phyloP scores from a whole-genome alignment of 345 rosid species.

The Geranium brycei region DNA sequence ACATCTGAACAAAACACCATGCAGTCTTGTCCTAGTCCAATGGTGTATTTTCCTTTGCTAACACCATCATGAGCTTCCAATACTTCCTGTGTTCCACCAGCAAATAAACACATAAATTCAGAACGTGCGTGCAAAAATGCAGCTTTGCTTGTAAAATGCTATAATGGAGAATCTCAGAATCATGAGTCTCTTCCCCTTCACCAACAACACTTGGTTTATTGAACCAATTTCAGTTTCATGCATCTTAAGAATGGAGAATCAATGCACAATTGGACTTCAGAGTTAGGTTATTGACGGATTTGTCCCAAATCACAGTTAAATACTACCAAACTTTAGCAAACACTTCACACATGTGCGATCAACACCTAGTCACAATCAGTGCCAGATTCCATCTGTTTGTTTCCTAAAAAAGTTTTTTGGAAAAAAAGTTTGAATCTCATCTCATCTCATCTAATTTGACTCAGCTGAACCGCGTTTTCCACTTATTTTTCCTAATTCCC shows the following conservation, averaged over 20 bases:
- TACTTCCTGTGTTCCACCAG: constrained; percentile 43
- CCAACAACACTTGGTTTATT: background rate
- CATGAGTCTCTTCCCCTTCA: no score
- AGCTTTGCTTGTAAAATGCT: background rate
- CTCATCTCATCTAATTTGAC: background rate
- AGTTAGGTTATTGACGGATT: background rate
- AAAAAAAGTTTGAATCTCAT: background rate
- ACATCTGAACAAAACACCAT: constrained; percentile 94
- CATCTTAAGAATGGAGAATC: background rate
- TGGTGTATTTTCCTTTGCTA: constrained; percentile 94
- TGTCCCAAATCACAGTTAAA: background rate
- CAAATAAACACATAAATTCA: constrained; percentile 3
- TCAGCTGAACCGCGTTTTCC: background rate
- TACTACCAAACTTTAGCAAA: background rate
- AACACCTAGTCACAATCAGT: background rate
- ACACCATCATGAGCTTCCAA: constrained; percentile 93
- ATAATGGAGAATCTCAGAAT: no score
- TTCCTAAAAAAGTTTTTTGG: no score
- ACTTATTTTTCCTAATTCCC: no score
- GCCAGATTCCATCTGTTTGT: background rate
- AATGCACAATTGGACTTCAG: background rate
- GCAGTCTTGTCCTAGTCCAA: constrained; percentile 98
- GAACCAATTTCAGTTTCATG: background rate
- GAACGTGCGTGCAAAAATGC: background rate
- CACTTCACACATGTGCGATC: background rate